These are phyloP conservation scores for Geotrichum cucujoidarum DNA, from an alignment of 1,139 yeast species.

Conservation along the genomic window DNA sequence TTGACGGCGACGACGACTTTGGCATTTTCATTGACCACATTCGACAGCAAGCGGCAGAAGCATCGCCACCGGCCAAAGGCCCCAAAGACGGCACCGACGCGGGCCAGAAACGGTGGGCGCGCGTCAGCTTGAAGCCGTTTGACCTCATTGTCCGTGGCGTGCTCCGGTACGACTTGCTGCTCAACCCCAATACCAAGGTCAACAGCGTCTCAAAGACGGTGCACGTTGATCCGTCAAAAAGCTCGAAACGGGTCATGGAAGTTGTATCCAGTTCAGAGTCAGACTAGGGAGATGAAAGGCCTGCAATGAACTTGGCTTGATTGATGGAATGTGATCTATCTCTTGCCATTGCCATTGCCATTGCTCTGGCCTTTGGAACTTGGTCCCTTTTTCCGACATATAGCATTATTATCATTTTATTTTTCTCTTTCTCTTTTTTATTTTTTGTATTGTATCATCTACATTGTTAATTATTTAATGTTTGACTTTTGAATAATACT, in stretches of 20 bases:
- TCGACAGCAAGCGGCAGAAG: neutral
- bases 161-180: conserved; percentile 68
- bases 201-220: conserved; percentile 27
- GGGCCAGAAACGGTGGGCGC: conserved; percentile 63
- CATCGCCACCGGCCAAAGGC: neutral
- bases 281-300: too few species aligned
- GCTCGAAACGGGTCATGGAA: neutral
- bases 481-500: too few species aligned
- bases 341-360: too few species aligned
- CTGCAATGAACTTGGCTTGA: too few species aligned
- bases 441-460: too few species aligned
- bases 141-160: conserved; percentile 82
- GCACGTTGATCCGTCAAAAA: conserved; percentile 10
- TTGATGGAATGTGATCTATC: too few species aligned
- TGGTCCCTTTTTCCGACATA: too few species aligned
- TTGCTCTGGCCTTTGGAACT: too few species aligned
- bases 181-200: conserved; percentile 37
- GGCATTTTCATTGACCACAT: neutral
- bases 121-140: conserved; percentile 73
- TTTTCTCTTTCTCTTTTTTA: too few species aligned
- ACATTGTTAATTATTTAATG: too few species aligned
- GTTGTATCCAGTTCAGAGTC: too few species aligned
- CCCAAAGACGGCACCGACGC: conserved; percentile 25
- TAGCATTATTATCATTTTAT: too few species aligned
- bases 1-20: conserved; percentile 9